Percentiles rank a stretch among this genome's conserved stretches.
Evolutionary conservation across 139 green algal species (phyloP).

Genomic region (Picochlorum sp.): DNA sequence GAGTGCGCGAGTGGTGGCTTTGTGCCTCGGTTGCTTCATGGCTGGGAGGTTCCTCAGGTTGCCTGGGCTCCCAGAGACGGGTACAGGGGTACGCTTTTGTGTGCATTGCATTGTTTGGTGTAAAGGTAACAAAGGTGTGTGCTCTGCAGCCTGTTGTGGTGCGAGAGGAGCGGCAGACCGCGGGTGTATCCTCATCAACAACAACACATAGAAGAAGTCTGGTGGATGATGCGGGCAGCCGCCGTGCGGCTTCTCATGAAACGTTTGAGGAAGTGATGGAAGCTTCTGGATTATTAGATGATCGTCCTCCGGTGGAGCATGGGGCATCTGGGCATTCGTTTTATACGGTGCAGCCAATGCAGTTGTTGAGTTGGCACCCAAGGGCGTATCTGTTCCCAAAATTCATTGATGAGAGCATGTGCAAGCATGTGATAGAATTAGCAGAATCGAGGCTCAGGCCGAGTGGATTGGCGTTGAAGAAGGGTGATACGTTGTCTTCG

Average conservation of each 20-base stretch:
- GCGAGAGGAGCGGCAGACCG: too few relatives aligned
- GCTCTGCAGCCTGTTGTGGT: too few relatives aligned
- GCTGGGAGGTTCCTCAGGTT: not conserved
- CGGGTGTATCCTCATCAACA: too few relatives aligned
- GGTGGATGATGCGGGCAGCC: not conserved
- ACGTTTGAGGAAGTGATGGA: slow-evolving; percentile 24
- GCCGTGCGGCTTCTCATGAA: not conserved
- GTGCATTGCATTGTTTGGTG: too few relatives aligned
- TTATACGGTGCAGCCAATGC: slow-evolving; percentile 34
- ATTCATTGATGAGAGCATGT: slow-evolving; percentile 27
- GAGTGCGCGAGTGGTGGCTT: not conserved
- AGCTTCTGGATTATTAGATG: slow-evolving; percentile 15
- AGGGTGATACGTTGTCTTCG: slow-evolving; percentile 27
- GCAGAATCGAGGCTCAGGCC: slow-evolving; percentile 26
- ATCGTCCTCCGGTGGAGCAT: slow-evolving; percentile 6
- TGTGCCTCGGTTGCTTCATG: not conserved
- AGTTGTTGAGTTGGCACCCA: slow-evolving; percentile 36
- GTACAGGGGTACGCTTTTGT: not conserved
- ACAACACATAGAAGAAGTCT: too few relatives aligned
- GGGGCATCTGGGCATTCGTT: slow-evolving; percentile 21
- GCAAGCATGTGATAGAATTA: slow-evolving; percentile 33
- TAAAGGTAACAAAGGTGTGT: too few relatives aligned
- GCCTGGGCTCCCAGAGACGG: not conserved
- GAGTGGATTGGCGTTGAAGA: slow-evolving; percentile 33
- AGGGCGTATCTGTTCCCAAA: slow-evolving; percentile 33